Conservation (phyloP, 306 rosid species). For the Dryas octopetala region DNA sequence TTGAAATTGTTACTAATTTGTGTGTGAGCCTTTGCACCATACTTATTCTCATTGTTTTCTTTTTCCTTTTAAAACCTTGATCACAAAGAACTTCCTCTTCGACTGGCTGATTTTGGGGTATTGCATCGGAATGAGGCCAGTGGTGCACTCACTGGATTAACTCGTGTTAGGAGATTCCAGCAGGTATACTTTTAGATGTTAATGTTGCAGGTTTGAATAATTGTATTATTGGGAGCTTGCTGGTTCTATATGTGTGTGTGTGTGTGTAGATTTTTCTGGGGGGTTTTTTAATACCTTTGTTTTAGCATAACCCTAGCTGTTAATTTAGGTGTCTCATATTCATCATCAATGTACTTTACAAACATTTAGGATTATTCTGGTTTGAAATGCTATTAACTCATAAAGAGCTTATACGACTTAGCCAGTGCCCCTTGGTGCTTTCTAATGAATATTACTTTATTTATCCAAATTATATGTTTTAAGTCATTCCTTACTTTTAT, state of each 20-base stretch:
- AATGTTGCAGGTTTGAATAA: no score
- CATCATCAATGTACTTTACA: no score
- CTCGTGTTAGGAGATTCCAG: constrained; percentile 96
- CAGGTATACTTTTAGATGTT: constrained; percentile 51
- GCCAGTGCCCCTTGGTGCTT: not conserved
- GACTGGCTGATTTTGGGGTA: constrained; percentile 95
- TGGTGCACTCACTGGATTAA: constrained; percentile 95
- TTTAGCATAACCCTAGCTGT: not conserved
- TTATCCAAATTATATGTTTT: not conserved
- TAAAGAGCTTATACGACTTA: not conserved
- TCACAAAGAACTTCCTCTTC: constrained; percentile 89
- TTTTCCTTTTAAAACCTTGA: constrained; percentile 2
- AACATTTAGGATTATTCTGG: no score
- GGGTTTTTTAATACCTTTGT: not conserved
- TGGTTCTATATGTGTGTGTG: no score
- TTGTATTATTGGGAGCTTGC: no score
- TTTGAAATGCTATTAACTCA: no score
- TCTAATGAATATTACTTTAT: not conserved
- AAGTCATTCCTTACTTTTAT: not conserved
- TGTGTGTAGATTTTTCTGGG: no score
- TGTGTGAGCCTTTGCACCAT: not conserved
- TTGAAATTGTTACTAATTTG: not conserved
- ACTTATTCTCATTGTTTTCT: constrained; percentile 1
- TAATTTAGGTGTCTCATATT: not conserved
- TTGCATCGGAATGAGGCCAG: constrained; percentile 98